Conservation (phyloP, 2,329 filamentous ascomycete genomes). For the Aspergillus ustus region DNA sequence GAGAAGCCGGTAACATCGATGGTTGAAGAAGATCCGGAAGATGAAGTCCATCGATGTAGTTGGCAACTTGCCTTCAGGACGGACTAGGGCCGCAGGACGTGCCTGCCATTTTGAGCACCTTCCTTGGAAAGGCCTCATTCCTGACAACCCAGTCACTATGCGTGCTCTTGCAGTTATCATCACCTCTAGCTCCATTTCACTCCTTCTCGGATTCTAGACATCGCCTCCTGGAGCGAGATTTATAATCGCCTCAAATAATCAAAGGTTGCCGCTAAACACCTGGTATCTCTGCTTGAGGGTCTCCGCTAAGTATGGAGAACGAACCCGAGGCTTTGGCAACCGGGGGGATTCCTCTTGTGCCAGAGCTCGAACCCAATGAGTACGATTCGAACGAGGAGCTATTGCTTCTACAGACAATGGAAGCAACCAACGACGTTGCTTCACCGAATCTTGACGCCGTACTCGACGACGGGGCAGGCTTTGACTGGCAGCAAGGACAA, state of each 20-base stretch:
- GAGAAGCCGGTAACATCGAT: not conserved
- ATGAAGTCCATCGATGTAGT: not conserved
- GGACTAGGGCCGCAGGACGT: not conserved
- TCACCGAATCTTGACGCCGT: slow-evolving; percentile 23
- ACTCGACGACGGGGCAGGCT: slow-evolving; percentile 22
- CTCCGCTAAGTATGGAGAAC: slow-evolving; percentile 3
- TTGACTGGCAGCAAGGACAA: slow-evolving; percentile 11
- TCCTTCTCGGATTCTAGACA: not conserved
- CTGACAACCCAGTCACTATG: not conserved
- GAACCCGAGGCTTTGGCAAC: not conserved
- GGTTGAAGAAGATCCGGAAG: not conserved
- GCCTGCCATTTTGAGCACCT: not conserved
- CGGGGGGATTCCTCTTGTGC: not conserved
- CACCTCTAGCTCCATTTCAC: not conserved
- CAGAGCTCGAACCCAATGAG: not conserved
- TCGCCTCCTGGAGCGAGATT: not conserved
- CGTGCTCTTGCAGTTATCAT: not conserved
- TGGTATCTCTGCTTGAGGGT: not conserved
- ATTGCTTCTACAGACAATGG: slow-evolving; percentile 25
- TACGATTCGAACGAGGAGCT: slow-evolving; percentile 27
- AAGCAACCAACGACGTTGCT: slow-evolving; percentile 19
- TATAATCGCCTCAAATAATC: not conserved
- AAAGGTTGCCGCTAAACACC: not conserved
- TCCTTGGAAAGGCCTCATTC: not conserved
- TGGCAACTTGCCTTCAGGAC: not conserved